These are phyloP conservation scores for Euphrasia confusa DNA, from an alignment of 257 asterid genomes.

Conservation along the genomic window DNA sequence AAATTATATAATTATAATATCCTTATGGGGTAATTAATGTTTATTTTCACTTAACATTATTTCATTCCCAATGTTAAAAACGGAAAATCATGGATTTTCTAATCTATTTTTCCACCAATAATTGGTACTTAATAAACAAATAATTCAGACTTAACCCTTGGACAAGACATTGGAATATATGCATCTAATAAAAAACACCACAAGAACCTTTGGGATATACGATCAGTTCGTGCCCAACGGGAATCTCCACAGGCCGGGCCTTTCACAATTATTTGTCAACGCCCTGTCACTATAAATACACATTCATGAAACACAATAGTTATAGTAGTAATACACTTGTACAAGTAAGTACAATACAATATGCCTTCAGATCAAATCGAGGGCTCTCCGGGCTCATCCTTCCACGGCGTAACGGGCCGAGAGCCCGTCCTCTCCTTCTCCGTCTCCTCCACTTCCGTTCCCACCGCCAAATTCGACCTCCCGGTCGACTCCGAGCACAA, in stretches of 20 bases:
- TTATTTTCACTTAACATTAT: too few species aligned
- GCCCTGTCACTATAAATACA: background rate
- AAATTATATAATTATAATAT: too few species aligned
- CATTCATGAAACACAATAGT: too few species aligned
- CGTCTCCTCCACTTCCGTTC: background rate
- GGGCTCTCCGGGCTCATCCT: background rate
- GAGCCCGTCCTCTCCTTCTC: background rate
- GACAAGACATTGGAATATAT: background rate
- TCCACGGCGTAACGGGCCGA: background rate
- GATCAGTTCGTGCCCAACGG: background rate
- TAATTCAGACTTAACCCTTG: background rate
- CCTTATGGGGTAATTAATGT: too few species aligned
- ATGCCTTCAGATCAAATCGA: background rate
- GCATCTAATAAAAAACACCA: too few species aligned
- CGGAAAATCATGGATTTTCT: too few species aligned
- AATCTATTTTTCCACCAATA: too few species aligned
- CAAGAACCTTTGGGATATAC: background rate
- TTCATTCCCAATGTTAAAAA: too few species aligned
- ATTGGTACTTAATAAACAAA: too few species aligned
- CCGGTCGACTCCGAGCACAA: slow-evolving; percentile 1
- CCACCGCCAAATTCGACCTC: slow-evolving; percentile 3
- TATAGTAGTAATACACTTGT: too few species aligned
- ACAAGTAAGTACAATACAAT: too few species aligned
- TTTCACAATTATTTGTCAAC: background rate
- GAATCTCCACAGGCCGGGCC: background rate